Conservation (phyloP, 139 green algal genomes). For the Picochlorum sp. region DNA sequence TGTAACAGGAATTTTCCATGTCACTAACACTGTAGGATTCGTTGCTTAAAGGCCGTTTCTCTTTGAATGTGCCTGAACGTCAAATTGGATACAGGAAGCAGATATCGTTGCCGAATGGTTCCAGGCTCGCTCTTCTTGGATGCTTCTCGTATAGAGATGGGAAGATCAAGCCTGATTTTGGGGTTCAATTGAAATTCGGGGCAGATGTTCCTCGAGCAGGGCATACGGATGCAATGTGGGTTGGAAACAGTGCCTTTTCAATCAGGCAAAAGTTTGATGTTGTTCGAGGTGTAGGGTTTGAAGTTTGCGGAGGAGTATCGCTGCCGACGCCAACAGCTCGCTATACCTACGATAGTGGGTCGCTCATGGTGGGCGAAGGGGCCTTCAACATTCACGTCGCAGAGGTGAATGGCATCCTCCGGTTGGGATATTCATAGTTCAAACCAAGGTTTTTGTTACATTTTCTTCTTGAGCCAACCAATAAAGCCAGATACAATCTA, state of each 20-base stretch:
- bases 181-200: constrained; percentile 16
- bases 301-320: constrained; percentile 28
- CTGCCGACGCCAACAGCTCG: constrained; percentile 30
- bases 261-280: constrained; percentile 25
- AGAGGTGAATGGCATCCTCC: constrained; percentile 41
- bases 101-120: constrained; percentile 8
- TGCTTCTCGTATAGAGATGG: background rate
- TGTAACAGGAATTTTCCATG: too few species aligned
- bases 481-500: constrained; percentile 56
- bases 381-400: constrained; percentile 35
- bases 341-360: constrained; percentile 9
- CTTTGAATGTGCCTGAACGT: constrained; percentile 24
- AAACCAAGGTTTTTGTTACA: background rate
- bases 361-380: constrained; percentile 28
- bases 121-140: constrained; percentile 8
- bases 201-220: too few species aligned
- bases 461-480: constrained; percentile 42
- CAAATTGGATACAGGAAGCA: constrained; percentile 22
- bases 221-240: constrained; percentile 18
- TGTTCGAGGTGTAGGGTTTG: constrained; percentile 18
- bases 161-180: constrained; percentile 9
- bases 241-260: constrained; percentile 18
- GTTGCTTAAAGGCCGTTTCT: constrained; percentile 14
- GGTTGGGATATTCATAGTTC: constrained; percentile 19
- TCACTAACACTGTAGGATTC: constrained; percentile 5